Base-by-base conservation (phyloP, 306 rosid genomes). In the Cucumis melo region DNA sequence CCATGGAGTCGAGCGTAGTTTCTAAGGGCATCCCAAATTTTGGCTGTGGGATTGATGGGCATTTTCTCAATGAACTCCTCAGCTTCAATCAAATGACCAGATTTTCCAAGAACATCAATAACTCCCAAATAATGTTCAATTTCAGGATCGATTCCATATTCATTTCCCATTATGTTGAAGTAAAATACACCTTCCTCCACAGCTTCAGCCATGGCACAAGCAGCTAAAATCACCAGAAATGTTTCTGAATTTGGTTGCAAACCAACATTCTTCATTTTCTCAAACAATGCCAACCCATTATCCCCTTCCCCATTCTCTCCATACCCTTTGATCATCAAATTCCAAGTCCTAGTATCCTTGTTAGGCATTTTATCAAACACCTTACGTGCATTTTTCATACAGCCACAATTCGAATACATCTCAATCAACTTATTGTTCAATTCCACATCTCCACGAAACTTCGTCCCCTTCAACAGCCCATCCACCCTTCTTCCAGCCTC, bases 31-130 rank as follows among this genome's bases (percentile, higher is more conserved):
- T 87, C 81, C 94, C 92, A 90, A 57, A 77, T 75, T 78, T 86
- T 84, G 5, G 32, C 70, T 0, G 74, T 82, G 34, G 87, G 88
- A 44, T 86, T 83, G 61, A 83, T 12, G 29, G 92, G 87, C 86
- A 87, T 87, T 75, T 77, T 85, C 87, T 82, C 85, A 75, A 90
- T 62, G 75, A 91, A 90, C 82, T 90, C 91, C 80, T 79, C 76
- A 21, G 91, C 93, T 87, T 93, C 98, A 46, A 78, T 81, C 85
- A 91, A 81, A 46, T 87, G 88, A 63, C 97, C 96, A 60, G 94
- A 86, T 72, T 59, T 84, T 48, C 94, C 97, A 15, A 91, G 80
- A 70, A 84, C 78, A 63, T 85, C 88, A 58, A 89, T 54, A 50
- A 91, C 67, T 78, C 82, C 86, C 60, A 89, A 51, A 74, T 84